Evolutionary conservation across 1,139 yeast genomes (phyloP), one percentile per base, ranked within the genome.

Genomic region (Diutina mesorugosa): DNA sequence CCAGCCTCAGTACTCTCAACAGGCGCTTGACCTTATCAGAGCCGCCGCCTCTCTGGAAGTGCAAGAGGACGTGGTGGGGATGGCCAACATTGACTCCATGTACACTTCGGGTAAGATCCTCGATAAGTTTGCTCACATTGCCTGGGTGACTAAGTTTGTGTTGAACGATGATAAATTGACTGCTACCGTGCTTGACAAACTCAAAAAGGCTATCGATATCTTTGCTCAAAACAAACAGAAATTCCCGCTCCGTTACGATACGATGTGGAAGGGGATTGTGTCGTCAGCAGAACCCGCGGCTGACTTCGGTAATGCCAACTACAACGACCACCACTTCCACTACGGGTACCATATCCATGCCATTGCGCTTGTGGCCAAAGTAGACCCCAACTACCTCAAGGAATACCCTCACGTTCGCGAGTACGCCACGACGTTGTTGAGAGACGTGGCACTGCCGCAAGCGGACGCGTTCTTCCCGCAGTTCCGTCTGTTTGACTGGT

Each of bases 81-180:
- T 80, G 69, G 81, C 90, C 1, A 77, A 86, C 62, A 71, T 86
- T 28, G 90, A 87, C 59, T 75, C 79, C 8, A 87, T 86, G 93
- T 87, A 87, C 66, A 81, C 85, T 12, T 77, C 90, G 2, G 95
- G 95, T 32, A 87, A 87, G 65, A 76, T 82, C 28, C 69, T 87
- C 57, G 90, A 87, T 57, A 87, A 86, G 65, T 87, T 83, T 67
- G 91, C 93, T 0, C 84, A 84, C 73, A 74, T 87, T 56, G 74
- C 86, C 8, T 85, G 83, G 62, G 85, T 82, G 26, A 77, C 82
- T 46, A 81, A 83, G 54, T 82, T 73, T 59, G 73, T 86, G 9
- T 65, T 87, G 56, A 66, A 77, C 16, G 85, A 87, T 64, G 60
- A 66, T 0, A 63, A 64, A 0, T 68, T 84, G 56, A 79, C 87